phyloP scores from a whole-genome alignment of 306 rosid genomes.

The Citrullus mucosospermus region DNA sequence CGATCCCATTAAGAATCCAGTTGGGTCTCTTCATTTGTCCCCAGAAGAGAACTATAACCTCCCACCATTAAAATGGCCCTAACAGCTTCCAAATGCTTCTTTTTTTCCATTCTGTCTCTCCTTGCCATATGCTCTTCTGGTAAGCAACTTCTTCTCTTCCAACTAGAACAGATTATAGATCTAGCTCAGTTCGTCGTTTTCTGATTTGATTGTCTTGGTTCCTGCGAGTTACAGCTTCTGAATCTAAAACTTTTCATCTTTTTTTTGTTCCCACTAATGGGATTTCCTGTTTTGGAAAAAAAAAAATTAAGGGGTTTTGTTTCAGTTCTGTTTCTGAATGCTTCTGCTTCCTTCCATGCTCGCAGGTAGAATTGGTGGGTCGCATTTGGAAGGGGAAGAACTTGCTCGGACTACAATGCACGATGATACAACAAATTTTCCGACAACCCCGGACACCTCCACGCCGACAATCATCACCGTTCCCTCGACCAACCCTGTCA shows the following conservation, averaged over 20 bases:
- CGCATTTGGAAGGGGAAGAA: constrained; percentile 36
- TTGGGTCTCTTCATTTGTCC: constrained; percentile 20
- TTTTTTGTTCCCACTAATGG: background rate
- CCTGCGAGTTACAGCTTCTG: background rate
- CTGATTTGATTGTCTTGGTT: background rate
- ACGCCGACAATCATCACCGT: constrained; percentile 63
- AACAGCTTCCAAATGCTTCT: constrained; percentile 30
- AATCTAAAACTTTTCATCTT: constrained; percentile 1
- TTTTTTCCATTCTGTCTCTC: constrained; percentile 38
- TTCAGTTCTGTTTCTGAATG: constrained; percentile 16
- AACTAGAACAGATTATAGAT: background rate
- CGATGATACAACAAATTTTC: constrained; percentile 42
- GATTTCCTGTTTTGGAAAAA: background rate
- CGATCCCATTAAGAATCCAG: constrained; percentile 18
- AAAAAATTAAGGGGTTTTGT: background rate
- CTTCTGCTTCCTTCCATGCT: constrained; percentile 28
- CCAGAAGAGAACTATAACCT: constrained; percentile 8
- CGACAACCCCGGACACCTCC: constrained; percentile 38
- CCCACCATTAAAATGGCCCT: constrained; percentile 34
- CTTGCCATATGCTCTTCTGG: constrained; percentile 45
- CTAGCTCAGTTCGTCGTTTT: constrained; percentile 2
- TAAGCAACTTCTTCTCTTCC: constrained; percentile 11
- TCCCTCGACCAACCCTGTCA: constrained; percentile 55
- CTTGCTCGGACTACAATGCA: constrained; percentile 26
- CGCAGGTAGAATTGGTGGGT: constrained; percentile 26